Evolutionary conservation across 208 protist species (phyloP).

Genomic region (Leishmania guyanensis): DNA sequence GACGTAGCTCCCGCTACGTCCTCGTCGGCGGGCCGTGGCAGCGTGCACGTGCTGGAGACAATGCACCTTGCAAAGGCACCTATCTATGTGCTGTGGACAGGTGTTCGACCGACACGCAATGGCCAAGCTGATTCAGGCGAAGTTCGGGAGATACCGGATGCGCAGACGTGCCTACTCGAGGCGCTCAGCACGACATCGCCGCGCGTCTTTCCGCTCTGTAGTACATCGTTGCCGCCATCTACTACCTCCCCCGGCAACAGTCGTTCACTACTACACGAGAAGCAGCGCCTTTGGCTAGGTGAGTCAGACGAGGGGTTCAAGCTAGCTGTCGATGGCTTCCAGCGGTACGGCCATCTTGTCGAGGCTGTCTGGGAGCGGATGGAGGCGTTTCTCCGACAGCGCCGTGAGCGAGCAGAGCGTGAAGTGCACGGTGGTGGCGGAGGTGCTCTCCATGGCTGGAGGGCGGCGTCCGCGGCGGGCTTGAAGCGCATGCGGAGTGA

Average conservation of each 20-base stretch:
- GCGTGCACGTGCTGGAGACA: conserved; percentile 53
- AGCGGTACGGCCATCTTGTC: conserved; percentile 30
- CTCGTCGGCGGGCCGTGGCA: conserved; percentile 4
- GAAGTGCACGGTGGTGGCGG: conserved; percentile 7
- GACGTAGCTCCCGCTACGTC: neutral
- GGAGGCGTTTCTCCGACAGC: conserved; percentile 31
- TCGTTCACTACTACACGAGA: conserved; percentile 4
- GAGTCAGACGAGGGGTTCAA: conserved; percentile 62
- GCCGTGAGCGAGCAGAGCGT: conserved; percentile 53
- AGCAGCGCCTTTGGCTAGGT: conserved; percentile 66
- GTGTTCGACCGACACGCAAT: neutral
- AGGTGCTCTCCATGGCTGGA: too few relatives aligned
- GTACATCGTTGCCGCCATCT: neutral
- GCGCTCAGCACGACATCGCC: conserved; percentile 16
- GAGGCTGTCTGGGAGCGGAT: conserved; percentile 54
- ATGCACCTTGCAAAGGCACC: conserved; percentile 77
- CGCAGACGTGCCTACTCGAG: conserved; percentile 27
- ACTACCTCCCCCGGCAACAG: neutral
- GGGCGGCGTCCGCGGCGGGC: neutral
- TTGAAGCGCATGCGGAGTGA: conserved; percentile 18
- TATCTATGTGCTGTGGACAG: conserved; percentile 60
- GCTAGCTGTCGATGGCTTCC: conserved; percentile 52
- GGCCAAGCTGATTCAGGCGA: neutral
- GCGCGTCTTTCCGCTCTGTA: conserved; percentile 17
- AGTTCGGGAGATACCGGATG: neutral